A percentile compares a stretch with the other conserved stretches of the same genome.
Conservation (phyloP, 139 green algal species). For the Chlorella sp. region DNA sequence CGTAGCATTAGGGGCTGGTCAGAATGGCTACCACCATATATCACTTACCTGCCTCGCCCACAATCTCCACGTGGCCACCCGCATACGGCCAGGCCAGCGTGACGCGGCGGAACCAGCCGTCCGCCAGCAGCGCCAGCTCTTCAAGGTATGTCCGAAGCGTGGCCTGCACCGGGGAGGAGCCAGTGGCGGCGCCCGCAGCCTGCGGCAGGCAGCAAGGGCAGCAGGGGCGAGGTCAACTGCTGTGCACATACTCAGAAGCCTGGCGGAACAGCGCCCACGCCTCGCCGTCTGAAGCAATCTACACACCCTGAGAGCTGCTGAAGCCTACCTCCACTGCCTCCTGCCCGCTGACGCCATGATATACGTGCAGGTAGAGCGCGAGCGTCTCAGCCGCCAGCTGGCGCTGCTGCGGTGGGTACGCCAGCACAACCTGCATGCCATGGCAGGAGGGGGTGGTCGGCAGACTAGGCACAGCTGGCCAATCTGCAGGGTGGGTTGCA, state of each 20-base stretch:
- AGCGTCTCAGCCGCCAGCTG: conserved; percentile 37
- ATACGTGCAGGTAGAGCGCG: conserved; percentile 40
- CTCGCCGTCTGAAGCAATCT: too few relatives aligned
- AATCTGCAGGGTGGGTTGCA: too few relatives aligned
- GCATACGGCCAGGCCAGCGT: conserved; percentile 78
- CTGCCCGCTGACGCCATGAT: conserved; percentile 26
- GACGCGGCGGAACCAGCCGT: conserved; percentile 52
- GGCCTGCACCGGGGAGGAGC: neutral
- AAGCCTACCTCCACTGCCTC: conserved; percentile 9
- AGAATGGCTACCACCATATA: too few relatives aligned
- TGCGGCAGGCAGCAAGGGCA: conserved; percentile 31
- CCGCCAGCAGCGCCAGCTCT: conserved; percentile 49
- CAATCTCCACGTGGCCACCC: conserved; percentile 69
- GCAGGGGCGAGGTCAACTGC: neutral
- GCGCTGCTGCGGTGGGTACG: conserved; percentile 28
- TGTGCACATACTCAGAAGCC: too few relatives aligned
- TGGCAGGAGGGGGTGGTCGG: neutral
- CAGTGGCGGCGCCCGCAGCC: neutral
- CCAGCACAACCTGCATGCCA: conserved; percentile 24
- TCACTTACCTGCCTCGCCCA: conserved; percentile 60
- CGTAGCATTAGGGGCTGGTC: too few relatives aligned
- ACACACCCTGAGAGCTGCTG: too few relatives aligned
- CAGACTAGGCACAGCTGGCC: too few relatives aligned
- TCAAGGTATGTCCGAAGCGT: conserved; percentile 55
- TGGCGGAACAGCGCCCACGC: too few relatives aligned